Base-by-base conservation (phyloP, 202 grass and related monocot species). In the Eragrostis tef region DNA sequence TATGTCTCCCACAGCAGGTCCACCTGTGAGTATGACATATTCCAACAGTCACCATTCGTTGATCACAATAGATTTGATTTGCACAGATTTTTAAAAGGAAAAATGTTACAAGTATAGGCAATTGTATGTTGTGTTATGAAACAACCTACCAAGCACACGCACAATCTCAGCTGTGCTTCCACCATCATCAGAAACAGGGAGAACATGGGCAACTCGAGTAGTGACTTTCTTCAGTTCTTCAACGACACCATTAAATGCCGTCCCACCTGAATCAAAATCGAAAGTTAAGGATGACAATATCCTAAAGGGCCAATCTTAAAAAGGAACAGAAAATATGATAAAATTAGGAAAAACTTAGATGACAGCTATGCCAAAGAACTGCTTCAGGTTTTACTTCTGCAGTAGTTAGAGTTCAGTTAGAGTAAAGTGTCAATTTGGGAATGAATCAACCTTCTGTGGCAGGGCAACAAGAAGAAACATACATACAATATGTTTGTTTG, bases 131-230 rank as follows among this genome's bases (percentile, higher is more conserved):
- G 6, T 31, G 50, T 54, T 11, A 74, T 50, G 44, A 73, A 44
- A 76, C 11, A 57, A 81, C 59, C 27, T 89, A 94, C 94, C 94
- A 67, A 98, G 94, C 50, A 94, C 92, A 4, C 92, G 94, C 20
- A 94, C 94, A 82, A 94, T 98, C 88, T 98, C 92, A 25, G 94
- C 94, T 6, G 94, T 98, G 83, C 94, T 98, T 84, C 94, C 94
- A 56, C 94, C 94, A 46, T 94, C 94, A 72, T 98, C 92, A 52
- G 94, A 98, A 70, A 98, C 94, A 79, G 92, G 94, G 62, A 98
- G 88, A 20, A 98, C 94, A 78, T 94, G 94, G 0, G 31, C 86
- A 50, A 94, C 94, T 78, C 73, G 77, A 73, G 94, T 98, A 63
- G 92, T 98, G 27, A 98, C 84, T 70, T 88, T 93, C 73, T 91